Base-by-base conservation (phyloP, 1,284 basidiomycete genomes). In the Termitomyces sp. region DNA sequence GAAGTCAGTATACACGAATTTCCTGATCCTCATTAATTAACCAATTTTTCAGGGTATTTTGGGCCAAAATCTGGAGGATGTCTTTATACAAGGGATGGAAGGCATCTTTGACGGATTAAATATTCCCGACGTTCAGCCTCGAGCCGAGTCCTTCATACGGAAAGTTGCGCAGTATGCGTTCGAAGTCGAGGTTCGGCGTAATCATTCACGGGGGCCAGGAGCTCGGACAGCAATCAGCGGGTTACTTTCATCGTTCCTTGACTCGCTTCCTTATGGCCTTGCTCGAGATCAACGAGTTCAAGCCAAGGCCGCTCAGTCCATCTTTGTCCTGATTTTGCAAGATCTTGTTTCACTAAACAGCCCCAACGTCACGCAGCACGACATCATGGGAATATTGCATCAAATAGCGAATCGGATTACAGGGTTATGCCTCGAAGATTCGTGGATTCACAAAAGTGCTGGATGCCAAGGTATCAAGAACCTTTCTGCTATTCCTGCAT, bases 391-490 rank as follows among this genome's bases (percentile, higher is more conserved):
- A 18, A 81, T 88, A 48, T 70, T 96, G 43, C 84, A 91, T 62
- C 85, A 91, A 57, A 77, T 97, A 47, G 84, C 88, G 3, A 82
- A 80, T 57, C 82, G 91, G 13, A 89, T 96, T 70, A 85, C 81
- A 47, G 84, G 87, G 1, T 75, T 96, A 19, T 96, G 94, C 65
- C 80, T 93, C 53, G 93, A 96, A 57, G 92, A 93, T 62, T 80
- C 89, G 0, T 95, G 93, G 93, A 76, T 79, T 4, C 79, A 83
- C 50, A 96, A 96, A 70, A 85, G 84, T 62, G 93, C 93, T 5
- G 94, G 93, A 10, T 93, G 90, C 58, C 77, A 73, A 44, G 93
- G 92, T 3, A 86, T 97, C 64, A 81, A 80, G 60, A 83, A 94
- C 52, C 80, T 97, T 70, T 82, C 86, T 0, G 72, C 76, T 50